phyloP scores from a whole-genome alignment of 2,329 filamentous ascomycete species.

The Cytospora paraplurivora region DNA sequence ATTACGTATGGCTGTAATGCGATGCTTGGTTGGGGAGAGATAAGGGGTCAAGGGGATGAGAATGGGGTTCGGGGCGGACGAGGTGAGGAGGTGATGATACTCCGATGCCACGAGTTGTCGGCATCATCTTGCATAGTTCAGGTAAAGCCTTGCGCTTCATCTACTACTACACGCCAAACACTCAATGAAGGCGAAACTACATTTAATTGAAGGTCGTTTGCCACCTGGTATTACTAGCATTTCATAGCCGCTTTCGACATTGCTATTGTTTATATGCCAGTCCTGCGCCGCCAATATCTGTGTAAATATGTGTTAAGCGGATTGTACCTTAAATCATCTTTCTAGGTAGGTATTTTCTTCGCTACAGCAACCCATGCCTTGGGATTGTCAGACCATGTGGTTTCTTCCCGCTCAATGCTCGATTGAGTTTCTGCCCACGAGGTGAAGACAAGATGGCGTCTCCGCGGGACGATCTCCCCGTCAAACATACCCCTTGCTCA shows the following conservation, averaged over 20 bases:
- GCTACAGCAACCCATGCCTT: no score
- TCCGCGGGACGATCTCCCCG: neutral
- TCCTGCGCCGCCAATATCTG: neutral
- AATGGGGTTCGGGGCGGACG: neutral
- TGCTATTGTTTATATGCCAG: neutral
- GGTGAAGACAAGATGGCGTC: neutral
- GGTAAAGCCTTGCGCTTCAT: constrained; percentile 19
- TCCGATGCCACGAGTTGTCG: constrained; percentile 23
- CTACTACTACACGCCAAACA: constrained; percentile 25
- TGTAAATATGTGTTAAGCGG: neutral
- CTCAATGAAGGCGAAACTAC: constrained; percentile 14
- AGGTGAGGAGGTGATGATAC: constrained; percentile 26
- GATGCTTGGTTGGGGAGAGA: neutral
- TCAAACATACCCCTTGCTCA: constrained; percentile 15
- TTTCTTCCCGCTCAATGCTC: neutral
- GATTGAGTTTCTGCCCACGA: neutral
- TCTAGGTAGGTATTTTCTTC: no score
- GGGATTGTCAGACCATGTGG: neutral
- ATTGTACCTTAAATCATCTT: neutral
- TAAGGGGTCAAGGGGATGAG: neutral
- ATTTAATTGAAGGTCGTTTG: constrained; percentile 8
- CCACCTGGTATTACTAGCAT: neutral
- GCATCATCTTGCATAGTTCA: constrained; percentile 26
- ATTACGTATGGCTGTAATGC: constrained; percentile 27
- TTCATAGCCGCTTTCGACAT: neutral